These are phyloP conservation scores for Teratosphaeria destructans DNA, from an alignment of 2,329 filamentous ascomycete genomes.

Conservation along the genomic window DNA sequence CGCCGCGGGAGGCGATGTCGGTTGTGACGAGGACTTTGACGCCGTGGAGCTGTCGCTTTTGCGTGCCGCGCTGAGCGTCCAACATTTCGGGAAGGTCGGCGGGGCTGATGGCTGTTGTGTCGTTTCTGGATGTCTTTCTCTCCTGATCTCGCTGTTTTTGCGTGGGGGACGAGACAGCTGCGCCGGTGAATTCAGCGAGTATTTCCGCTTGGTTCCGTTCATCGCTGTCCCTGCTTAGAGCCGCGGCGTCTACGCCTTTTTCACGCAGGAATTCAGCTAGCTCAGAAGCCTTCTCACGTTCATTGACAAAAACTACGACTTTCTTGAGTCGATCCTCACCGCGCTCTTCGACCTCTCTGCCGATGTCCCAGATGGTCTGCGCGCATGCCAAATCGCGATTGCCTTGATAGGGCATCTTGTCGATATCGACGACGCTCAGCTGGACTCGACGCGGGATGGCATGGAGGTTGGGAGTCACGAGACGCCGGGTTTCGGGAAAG, in stretches of 20 bases:
- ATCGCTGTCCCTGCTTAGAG: conserved; percentile 73
- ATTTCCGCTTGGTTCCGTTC: conserved; percentile 69
- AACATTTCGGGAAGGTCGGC: conserved; percentile 2
- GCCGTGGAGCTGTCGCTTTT: conserved; percentile 47
- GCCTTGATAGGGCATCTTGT: conserved; percentile 83
- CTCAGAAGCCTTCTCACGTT: conserved; percentile 77
- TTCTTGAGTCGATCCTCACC: conserved; percentile 54
- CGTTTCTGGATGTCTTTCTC: conserved; percentile 1
- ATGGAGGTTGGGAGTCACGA: conserved; percentile 92
- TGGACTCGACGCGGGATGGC: conserved; percentile 92
- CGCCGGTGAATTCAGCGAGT: conserved; percentile 61
- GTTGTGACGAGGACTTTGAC: conserved; percentile 91
- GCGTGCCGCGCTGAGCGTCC: neutral
- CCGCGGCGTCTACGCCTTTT: conserved; percentile 82
- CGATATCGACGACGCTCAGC: conserved; percentile 82
- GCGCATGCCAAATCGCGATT: conserved; percentile 91
- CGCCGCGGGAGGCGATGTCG: conserved; percentile 82
- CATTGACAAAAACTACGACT: conserved; percentile 92
- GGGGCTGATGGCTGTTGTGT: conserved; percentile 1
- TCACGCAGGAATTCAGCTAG: conserved; percentile 66
- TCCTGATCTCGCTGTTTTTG: neutral
- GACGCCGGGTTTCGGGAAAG: conserved; percentile 72
- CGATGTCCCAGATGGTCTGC: conserved; percentile 88
- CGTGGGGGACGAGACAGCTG: conserved; percentile 1
- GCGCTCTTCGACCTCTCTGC: conserved; percentile 57